Evolutionary conservation across 805 yeast species (phyloP).

Genomic region (Saccharomycopsis sp.): DNA sequence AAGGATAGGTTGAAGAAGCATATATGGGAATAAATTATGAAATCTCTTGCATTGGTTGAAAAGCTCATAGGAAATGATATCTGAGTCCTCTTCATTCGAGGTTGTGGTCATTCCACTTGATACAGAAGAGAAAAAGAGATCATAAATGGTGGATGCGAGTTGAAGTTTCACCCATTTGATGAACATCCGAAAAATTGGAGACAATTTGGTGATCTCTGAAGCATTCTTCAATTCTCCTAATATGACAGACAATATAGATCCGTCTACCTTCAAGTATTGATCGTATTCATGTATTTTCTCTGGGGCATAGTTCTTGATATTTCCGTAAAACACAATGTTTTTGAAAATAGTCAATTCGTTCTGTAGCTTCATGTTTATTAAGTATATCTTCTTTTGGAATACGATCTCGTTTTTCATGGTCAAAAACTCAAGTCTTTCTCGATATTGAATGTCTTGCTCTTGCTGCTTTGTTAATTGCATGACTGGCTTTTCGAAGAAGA

Average conservation of each 20-base stretch:
- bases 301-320: slow-evolving; percentile 8
- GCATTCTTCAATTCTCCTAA: slow-evolving; percentile 61
- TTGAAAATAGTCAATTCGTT: slow-evolving; percentile 16
- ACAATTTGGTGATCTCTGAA: slow-evolving; percentile 45
- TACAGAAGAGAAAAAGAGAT: slow-evolving; percentile 60
- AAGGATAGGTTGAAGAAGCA: slow-evolving; percentile 66
- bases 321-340: slow-evolving; percentile 8
- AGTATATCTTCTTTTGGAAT: slow-evolving; percentile 64
- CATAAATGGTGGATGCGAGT: slow-evolving; percentile 77
- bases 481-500: slow-evolving; percentile 41
- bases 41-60: slow-evolving; percentile 63
- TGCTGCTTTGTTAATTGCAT: slow-evolving; percentile 29
- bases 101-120: neutral
- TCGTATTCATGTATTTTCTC: slow-evolving; percentile 45
- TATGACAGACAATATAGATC: slow-evolving; percentile 51
- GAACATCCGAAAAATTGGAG: slow-evolving; percentile 62
- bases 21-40: slow-evolving; percentile 77
- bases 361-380: slow-evolving; percentile 26
- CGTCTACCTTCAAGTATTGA: slow-evolving; percentile 25
- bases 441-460: slow-evolving; percentile 45
- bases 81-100: neutral
- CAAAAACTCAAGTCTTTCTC: slow-evolving; percentile 58
- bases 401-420: slow-evolving; percentile 56
- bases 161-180: slow-evolving; percentile 80
- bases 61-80: slow-evolving; percentile 42